Evolutionary conservation across 805 yeast species (phyloP), one percentile per base, ranked within the genome.

Genomic region (Sugiyamaella valdiviana): DNA sequence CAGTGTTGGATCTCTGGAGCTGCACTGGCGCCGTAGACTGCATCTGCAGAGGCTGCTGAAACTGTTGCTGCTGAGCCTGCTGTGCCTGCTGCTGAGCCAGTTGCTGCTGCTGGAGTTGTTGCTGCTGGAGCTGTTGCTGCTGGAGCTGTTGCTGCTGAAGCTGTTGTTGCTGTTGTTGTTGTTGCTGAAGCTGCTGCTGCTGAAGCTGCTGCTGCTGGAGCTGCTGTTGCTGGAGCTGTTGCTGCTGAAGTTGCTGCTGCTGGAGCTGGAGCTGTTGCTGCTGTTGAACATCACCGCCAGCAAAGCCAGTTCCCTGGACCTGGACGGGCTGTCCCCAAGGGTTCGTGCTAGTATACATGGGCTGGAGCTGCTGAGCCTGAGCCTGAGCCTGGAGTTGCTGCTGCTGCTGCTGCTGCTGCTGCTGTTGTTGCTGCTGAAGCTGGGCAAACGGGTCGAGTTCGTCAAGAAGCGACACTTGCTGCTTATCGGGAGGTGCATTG

Each of bases 131-230:
- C 42, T 45, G 55, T 39, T 45, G 56, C 5, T 49, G 48, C 44
- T 51, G 53, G 19, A 40, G 48, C 32, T 49, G 60, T 26, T 32
- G 51, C 26, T 44, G 57, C 29, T 54, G 63, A 12, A 32, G 42
- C 39, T 42, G 47, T 45, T 38, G 55, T 21, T 48, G 42, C 38
- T 44, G 52, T 41, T 40, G 54, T 32, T 52, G 53, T 15, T 50
- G 55, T 26, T 46, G 52, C 29, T 39, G 49, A 6, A 44, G 58
- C 26, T 46, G 47, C 23, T 46, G 57, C 35, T 48, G 60, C 36
- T 57, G 62, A 20, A 39, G 50, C 21, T 47, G 56, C 40, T 49
- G 59, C 48, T 59, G 64, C 36, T 51, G 62, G 42, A 45, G 57
- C 5, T 48, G 52, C 40, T 53, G 59, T 19, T 36, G 55, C 35